These are phyloP conservation scores for Dysphania ambrosioides DNA, from an alignment of 148 eudicot genomes.

Conservation along the genomic window DNA sequence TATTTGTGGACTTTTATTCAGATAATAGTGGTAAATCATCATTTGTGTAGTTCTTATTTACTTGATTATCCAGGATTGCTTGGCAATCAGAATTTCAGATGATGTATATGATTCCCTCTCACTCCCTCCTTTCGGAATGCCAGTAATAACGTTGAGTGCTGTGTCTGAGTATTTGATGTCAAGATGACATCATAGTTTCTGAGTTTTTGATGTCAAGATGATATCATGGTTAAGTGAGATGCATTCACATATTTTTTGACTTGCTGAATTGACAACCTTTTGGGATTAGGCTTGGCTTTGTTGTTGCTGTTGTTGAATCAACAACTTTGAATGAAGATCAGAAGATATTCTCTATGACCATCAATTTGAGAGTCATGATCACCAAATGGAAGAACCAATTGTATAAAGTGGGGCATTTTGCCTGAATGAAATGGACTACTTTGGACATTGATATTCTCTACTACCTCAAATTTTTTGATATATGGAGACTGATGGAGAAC, in stretches of 20 bases:
- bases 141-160: background rate
- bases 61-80: background rate
- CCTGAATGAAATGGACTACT: no score
- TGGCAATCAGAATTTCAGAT: background rate
- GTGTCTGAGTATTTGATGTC: background rate
- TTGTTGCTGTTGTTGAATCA: background rate
- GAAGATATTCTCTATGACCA: background rate
- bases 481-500: background rate
- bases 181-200: background rate
- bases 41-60: no score
- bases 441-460: no score
- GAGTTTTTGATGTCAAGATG: conserved; percentile 1
- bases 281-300: no score
- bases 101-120: background rate
- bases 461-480: no score
- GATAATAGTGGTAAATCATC: no score
- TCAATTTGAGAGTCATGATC: background rate
- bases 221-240: background rate
- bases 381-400: background rate
- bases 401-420: background rate
- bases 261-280: background rate
- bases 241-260: background rate
- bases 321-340: background rate
- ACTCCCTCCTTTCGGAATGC: background rate
- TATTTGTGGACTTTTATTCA: no score